Base-by-base conservation (phyloP, 1,284 basidiomycete species). In the Tylopilus orsonianus region DNA sequence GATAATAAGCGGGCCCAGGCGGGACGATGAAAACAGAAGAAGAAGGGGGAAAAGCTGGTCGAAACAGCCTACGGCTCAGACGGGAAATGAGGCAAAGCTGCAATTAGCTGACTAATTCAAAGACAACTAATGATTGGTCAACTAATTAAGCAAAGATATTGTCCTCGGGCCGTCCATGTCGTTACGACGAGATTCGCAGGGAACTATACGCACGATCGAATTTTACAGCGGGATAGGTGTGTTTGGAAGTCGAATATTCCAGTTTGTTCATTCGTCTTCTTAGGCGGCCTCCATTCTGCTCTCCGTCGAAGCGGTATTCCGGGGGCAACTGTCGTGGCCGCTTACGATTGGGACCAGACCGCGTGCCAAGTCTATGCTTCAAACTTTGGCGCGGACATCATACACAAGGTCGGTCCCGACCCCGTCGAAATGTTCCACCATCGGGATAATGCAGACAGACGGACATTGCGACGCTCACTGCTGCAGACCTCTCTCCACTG, bases 201-300 rank as follows among this genome's bases (percentile, higher is more conserved):
- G 22, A 42, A 46, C 62, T 13, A 56, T 78, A 22, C 72, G 72
- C 26, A 81, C 78, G n/a, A 65, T 88, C 34, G 87, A 90, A 65
- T 90, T 90, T 59, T 90, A 85, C 67, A 80, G 79, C 42, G 87
- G 87, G 27, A 89, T 90, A 60, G 87, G 87, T 74, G 8, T n/a
- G 57, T 41, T 13, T 13, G 4, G 22, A 42, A 43, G 12, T 42
- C 48, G 14, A 18, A 32, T 36, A 12, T 40, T 50, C 44, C 36
- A 13, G 13, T 66, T 61, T 32, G 16, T 38, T 61, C 36, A 48
- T 9, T 30, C 13, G 9, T 39, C 41, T n/a, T 49, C 34, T 12
- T 54, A 89, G 87, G 86, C 24, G 87, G 87, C 8, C 70, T 90
- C 5, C 83, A 87, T 69, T 69, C 79, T 26, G 87, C 87, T 10